Conservation (phyloP, 345 rosid species). For the Psidium friedrichsthalianum region DNA sequence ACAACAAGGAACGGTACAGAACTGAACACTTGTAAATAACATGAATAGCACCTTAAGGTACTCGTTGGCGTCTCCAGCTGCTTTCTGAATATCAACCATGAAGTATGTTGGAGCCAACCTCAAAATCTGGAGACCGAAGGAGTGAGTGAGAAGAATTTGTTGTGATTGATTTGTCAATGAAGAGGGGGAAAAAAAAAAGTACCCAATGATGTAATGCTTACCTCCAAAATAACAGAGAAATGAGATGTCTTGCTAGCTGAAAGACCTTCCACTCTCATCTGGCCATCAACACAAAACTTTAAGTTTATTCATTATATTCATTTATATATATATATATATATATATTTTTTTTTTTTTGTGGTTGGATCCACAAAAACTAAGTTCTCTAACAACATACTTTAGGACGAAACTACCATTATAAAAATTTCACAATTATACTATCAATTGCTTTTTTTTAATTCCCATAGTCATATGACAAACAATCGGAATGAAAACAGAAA, state of each 20-base stretch:
- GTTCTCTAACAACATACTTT: not conserved
- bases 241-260: slow-evolving; percentile 52
- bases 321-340: no score
- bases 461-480: not conserved
- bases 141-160: not conserved
- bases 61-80: slow-evolving; percentile 55
- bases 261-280: slow-evolving; percentile 98
- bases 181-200: not conserved
- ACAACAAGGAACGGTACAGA: not conserved
- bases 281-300: slow-evolving; percentile 8
- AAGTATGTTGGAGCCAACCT: slow-evolving; percentile 84
- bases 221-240: slow-evolving; percentile 80
- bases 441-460: not conserved
- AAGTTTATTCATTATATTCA: not conserved
- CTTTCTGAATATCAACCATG: slow-evolving; percentile 83
- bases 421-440: not conserved
- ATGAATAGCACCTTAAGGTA: slow-evolving; percentile 49
- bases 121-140: slow-evolving; percentile 37
- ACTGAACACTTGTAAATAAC: not conserved
- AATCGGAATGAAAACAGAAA: not conserved
- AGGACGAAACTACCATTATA: not conserved
- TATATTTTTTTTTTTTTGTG: not conserved
- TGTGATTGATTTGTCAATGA: not conserved
- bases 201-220: slow-evolving; percentile 8
- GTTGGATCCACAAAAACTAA: not conserved